Percentiles rank a stretch among this genome's conserved stretches.
phyloP scores from a whole-genome alignment of 2,329 filamentous ascomycete species.

The Parasarocladium wereldwijsianum region DNA sequence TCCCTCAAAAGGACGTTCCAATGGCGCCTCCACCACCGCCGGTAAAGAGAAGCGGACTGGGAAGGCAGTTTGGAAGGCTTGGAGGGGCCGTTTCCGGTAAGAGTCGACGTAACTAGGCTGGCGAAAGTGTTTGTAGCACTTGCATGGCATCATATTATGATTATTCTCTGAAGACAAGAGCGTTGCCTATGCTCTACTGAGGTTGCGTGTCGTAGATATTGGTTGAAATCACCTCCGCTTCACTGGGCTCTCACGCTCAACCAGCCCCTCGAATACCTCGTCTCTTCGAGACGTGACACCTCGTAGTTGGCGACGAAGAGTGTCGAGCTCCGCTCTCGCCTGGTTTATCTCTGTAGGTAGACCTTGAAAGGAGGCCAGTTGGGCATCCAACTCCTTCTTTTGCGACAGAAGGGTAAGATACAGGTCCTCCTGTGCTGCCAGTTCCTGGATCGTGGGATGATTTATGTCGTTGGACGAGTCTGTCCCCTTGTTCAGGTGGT shows the following conservation, averaged over 20 bases:
- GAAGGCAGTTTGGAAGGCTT: slow-evolving; percentile 54
- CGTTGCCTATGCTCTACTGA: too few species aligned
- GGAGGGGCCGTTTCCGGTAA: slow-evolving; percentile 57
- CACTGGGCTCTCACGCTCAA: slow-evolving; percentile 44
- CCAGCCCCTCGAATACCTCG: slow-evolving; percentile 57
- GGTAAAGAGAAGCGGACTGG: slow-evolving; percentile 47
- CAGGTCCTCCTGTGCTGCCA: slow-evolving; percentile 41
- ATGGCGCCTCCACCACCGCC: slow-evolving; percentile 26
- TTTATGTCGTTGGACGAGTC: slow-evolving; percentile 18
- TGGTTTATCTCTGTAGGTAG: slow-evolving; percentile 56
- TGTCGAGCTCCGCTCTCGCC: slow-evolving; percentile 57
- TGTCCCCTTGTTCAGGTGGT: slow-evolving; percentile 32
- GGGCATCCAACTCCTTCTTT: slow-evolving; percentile 45
- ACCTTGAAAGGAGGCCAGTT: slow-evolving; percentile 52
- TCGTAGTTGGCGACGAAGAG: slow-evolving; percentile 48
- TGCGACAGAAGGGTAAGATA: slow-evolving; percentile 40
- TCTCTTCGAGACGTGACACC: slow-evolving; percentile 50
- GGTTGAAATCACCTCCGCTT: slow-evolving; percentile 18
- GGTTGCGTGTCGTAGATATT: too few species aligned
- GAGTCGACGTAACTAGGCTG: slow-evolving; percentile 32
- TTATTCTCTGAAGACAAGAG: not conserved
- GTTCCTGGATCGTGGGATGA: slow-evolving; percentile 37
- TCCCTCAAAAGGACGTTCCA: slow-evolving; percentile 34
- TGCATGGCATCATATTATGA: not conserved
- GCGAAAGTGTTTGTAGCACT: not conserved